Evolutionary conservation across 495 filamentous ascomycete genomes (phyloP), one percentile per base, ranked within the genome.

Genomic region (Hypomontagnella monticulosa): DNA sequence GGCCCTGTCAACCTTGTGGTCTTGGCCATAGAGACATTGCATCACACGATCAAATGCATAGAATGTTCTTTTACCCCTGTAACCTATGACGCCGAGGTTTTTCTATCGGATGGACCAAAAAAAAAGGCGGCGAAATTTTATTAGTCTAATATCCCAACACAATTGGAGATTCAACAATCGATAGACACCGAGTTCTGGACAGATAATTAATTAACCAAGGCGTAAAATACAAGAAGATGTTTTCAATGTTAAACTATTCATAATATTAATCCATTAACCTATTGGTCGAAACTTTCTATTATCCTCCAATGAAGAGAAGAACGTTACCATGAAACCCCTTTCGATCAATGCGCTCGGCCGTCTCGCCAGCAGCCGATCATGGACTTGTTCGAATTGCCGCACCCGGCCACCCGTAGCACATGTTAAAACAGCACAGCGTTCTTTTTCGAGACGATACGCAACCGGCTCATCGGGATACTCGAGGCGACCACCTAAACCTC

Each of bases 361-460:
- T 16, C 50, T 73, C 52, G 72, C 70, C 52, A 67, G 65, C 60
- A 71, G 67, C 43, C 61, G 57, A 33, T 62, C 71, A 19, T 76
- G 73, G 80, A 81, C 77, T 9, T 82, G 80, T 54, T 67, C 75
- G 50, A 76, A 67, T 40, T 82, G 80, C 62, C 80, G 80, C 67
- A 76, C 62, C 33, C 75, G 74, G 42, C 41, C 69, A 16, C 57
- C 69, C 7, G 4, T 53, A 32, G 37, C 69, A 23, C 63, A 52
- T 36, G 50, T 63, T 50, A 72, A 58, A 37, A 59, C 71, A n/a
- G 27, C 56, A 34, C 75, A 71, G 57, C 56, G 61, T 37, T 50
- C 71, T 7, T 15, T 70, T 23, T 48, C 69, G 15, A 66, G 74
- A 33, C 75, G 61, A 49, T 79, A 77, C 70, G 69, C 68, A 38